A percentile compares a stretch with the other conserved stretches of the same genome.
Conservation (phyloP, 2,329 filamentous ascomycete species). For the Apiospora kogelbergensis region DNA sequence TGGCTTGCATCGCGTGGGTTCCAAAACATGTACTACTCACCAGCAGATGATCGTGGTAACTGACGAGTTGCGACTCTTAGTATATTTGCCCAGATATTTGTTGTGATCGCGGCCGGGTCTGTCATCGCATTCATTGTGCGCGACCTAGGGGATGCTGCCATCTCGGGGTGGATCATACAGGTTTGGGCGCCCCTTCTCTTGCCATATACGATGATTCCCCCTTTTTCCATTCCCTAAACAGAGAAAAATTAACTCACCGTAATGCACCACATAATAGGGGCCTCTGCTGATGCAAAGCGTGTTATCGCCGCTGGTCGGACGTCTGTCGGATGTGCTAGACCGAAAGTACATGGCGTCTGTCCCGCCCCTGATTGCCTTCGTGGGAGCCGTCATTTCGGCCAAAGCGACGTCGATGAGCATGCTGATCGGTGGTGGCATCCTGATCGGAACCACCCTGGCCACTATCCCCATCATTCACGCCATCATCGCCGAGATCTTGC, state of each 20-base stretch:
- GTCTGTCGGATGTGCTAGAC: conserved; percentile 56
- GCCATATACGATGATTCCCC: background rate
- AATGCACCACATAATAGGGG: conserved; percentile 38
- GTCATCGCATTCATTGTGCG: conserved; percentile 57
- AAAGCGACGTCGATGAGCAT: conserved; percentile 55
- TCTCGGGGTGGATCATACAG: conserved; percentile 58
- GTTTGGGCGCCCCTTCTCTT: conserved; percentile 22
- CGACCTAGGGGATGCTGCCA: conserved; percentile 49
- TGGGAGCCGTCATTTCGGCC: conserved; percentile 53
- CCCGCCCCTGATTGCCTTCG: conserved; percentile 53
- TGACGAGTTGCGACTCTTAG: conserved; percentile 20
- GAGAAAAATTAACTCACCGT: background rate
- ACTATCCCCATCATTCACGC: conserved; percentile 56
- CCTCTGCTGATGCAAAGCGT: conserved; percentile 58
- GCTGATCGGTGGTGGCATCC: conserved; percentile 56
- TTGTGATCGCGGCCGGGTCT: conserved; percentile 54
- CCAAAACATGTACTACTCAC: background rate
- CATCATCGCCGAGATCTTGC: conserved; percentile 56
- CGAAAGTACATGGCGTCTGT: conserved; percentile 52
- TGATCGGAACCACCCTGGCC: conserved; percentile 54
- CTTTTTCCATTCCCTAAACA: background rate
- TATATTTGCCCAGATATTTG: conserved; percentile 54
- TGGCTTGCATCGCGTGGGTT: background rate
- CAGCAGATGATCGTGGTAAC: background rate
- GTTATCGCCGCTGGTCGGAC: conserved; percentile 54